These are phyloP conservation scores for Picea sitchensis DNA, from an alignment of 75 land plant species.

Conservation along the genomic window DNA sequence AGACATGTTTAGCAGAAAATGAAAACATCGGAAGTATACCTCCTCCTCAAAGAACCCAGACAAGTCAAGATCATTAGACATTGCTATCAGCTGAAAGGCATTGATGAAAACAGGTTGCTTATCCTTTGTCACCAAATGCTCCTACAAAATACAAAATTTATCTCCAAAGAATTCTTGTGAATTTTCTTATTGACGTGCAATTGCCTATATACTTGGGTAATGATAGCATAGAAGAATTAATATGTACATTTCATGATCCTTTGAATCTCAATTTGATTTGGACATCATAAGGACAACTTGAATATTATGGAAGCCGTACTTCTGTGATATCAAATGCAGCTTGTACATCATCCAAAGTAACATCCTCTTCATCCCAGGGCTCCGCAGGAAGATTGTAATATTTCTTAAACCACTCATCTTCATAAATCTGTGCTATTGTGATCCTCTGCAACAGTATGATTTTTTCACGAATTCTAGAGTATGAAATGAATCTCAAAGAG, in stretches of 20 bases:
- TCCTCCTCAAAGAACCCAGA: slow-evolving; percentile 60
- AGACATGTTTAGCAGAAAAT: background rate
- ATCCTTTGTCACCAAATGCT: slow-evolving; percentile 5
- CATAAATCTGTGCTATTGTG: slow-evolving; percentile 46
- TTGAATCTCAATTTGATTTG: background rate
- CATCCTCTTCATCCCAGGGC: slow-evolving; percentile 27
- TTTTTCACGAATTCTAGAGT: background rate
- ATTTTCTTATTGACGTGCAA: background rate
- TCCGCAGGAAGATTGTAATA: slow-evolving; percentile 40
- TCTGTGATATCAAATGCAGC: slow-evolving; percentile 25
- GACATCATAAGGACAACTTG: background rate
- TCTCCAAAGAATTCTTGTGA: background rate
- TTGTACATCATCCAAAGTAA: slow-evolving; percentile 32
- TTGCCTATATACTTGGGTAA: background rate
- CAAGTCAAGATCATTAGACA: slow-evolving; percentile 64
- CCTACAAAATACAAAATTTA: slow-evolving; percentile 4
- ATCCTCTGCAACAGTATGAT: slow-evolving; percentile 38
- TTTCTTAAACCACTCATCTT: slow-evolving; percentile 62
- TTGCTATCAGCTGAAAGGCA: slow-evolving; percentile 68
- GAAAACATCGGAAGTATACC: slow-evolving; percentile 12
- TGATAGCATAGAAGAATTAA: background rate
- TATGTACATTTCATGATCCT: background rate
- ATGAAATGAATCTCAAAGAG: background rate
- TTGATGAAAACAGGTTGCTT: slow-evolving; percentile 41
- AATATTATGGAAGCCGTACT: slow-evolving; percentile 14